Evolutionary conservation across 257 asterid genomes (phyloP).

Genomic region (Salvia splendens): DNA sequence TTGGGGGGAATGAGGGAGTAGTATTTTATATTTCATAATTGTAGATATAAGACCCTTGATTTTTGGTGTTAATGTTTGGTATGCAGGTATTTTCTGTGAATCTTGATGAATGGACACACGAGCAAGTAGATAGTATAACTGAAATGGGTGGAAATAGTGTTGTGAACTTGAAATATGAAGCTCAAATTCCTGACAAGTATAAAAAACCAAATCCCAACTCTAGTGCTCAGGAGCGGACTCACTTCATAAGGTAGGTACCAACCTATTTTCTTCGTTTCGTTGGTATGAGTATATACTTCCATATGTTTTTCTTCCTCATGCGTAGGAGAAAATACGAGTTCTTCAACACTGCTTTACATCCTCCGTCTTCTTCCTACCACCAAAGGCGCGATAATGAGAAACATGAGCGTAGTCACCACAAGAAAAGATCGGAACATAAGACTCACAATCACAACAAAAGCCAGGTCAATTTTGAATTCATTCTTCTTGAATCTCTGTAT

Average conservation of each 20-base stretch:
- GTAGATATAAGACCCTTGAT: too few species aligned
- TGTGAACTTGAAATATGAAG: slow-evolving; percentile 78
- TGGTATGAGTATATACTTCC: neutral
- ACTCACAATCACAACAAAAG: slow-evolving; percentile 50
- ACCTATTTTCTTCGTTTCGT: neutral
- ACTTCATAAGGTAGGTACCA: slow-evolving; percentile 68
- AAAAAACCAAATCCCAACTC: slow-evolving; percentile 70
- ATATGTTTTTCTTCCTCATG: slow-evolving; percentile 30
- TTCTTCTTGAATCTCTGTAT: too few species aligned
- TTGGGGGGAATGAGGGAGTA: too few species aligned
- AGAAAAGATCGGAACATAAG: slow-evolving; percentile 58
- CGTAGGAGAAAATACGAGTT: slow-evolving; percentile 83
- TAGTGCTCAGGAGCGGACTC: slow-evolving; percentile 64
- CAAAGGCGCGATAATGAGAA: slow-evolving; percentile 42
- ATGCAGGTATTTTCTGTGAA: slow-evolving; percentile 75
- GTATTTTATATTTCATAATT: too few species aligned
- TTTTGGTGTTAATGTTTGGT: neutral
- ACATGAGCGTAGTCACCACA: slow-evolving; percentile 62
- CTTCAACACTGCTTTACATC: slow-evolving; percentile 42
- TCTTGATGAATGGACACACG: slow-evolving; percentile 88
- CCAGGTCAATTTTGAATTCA: too few species aligned
- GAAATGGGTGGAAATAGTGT: slow-evolving; percentile 75
- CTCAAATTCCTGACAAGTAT: slow-evolving; percentile 55
- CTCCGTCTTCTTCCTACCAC: slow-evolving; percentile 45
- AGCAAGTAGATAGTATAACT: slow-evolving; percentile 69